Conservation (phyloP, 371 early-diverging fungal species). For the Actinomortierella wolfii region DNA sequence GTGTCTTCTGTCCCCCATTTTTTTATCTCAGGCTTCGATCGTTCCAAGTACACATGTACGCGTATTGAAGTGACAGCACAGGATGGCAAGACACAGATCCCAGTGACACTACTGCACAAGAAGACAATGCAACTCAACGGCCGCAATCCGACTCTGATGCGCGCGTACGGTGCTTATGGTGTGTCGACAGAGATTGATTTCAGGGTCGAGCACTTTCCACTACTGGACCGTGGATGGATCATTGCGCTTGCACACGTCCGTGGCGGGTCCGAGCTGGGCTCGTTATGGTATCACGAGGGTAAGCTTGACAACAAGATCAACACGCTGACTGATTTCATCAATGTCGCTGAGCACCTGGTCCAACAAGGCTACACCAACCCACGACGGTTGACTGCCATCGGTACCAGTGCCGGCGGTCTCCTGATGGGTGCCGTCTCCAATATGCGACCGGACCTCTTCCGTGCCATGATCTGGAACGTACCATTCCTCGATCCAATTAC, state of each 20-base stretch:
- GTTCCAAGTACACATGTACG: constrained; percentile 54
- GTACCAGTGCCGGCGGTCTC: constrained; percentile 84
- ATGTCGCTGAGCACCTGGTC: constrained; percentile 68
- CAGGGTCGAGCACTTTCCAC: constrained; percentile 76
- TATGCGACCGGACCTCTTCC: constrained; percentile 75
- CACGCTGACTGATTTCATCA: constrained; percentile 72
- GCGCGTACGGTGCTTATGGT: constrained; percentile 89
- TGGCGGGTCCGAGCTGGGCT: constrained; percentile 86
- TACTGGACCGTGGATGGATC: constrained; percentile 81
- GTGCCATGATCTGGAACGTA: constrained; percentile 77
- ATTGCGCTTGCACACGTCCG: constrained; percentile 86
- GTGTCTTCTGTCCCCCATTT: no score
- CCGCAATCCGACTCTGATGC: constrained; percentile 73
- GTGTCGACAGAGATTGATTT: constrained; percentile 80
- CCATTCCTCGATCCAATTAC: constrained; percentile 89
- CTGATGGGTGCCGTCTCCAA: constrained; percentile 71
- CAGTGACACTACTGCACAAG: constrained; percentile 72
- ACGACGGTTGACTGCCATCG: constrained; percentile 63
- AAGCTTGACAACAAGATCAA: constrained; percentile 70
- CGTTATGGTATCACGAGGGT: constrained; percentile 77
- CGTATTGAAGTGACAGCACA: constrained; percentile 56
- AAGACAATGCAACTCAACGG: constrained; percentile 55
- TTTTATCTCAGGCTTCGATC: constrained; percentile 52
- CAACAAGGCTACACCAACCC: constrained; percentile 56
- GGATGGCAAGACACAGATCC: constrained; percentile 56